phyloP scores from a whole-genome alignment of 805 yeast genomes.

The Nakazawaea ambrosiae region DNA sequence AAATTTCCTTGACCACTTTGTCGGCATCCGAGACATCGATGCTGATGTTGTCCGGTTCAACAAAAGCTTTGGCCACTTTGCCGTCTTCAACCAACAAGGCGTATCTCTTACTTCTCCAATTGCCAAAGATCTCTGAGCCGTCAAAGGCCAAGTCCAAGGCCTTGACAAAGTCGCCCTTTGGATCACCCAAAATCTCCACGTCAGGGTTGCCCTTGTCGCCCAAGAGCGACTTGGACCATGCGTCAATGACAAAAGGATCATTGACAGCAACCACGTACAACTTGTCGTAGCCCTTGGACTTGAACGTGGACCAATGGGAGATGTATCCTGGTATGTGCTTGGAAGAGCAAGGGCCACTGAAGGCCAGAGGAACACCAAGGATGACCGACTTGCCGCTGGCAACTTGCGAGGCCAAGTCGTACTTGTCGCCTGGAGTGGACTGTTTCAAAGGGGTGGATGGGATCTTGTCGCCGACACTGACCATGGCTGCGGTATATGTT shows the following conservation, averaged over 20 bases:
- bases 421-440: conserved; percentile 15
- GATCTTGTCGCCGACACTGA: conserved; percentile 10
- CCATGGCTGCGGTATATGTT: conserved; percentile 8
- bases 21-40: conserved; percentile 47
- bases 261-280: conserved; percentile 73
- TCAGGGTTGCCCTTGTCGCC: conserved; percentile 15
- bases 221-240: conserved; percentile 56
- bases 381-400: conserved; percentile 26
- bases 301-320: conserved; percentile 40
- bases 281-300: conserved; percentile 56
- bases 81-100: conserved; percentile 76
- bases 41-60: conserved; percentile 78
- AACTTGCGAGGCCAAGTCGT: conserved; percentile 17
- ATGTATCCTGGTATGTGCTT: conserved; percentile 72
- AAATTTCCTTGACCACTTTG: conserved; percentile 29
- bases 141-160: conserved; percentile 66
- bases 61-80: conserved; percentile 53
- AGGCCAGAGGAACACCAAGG: conserved; percentile 69
- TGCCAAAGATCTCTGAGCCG: conserved; percentile 72
- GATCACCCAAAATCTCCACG: conserved; percentile 60
- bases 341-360: conserved; percentile 72
- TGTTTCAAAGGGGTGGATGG: conserved; percentile 8
- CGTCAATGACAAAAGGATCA: conserved; percentile 79
- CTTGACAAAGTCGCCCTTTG: conserved; percentile 64
- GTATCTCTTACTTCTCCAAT: conserved; percentile 65